phyloP scores from a whole-genome alignment of 257 asterid species.

The Fraxinus quadrangulata region DNA sequence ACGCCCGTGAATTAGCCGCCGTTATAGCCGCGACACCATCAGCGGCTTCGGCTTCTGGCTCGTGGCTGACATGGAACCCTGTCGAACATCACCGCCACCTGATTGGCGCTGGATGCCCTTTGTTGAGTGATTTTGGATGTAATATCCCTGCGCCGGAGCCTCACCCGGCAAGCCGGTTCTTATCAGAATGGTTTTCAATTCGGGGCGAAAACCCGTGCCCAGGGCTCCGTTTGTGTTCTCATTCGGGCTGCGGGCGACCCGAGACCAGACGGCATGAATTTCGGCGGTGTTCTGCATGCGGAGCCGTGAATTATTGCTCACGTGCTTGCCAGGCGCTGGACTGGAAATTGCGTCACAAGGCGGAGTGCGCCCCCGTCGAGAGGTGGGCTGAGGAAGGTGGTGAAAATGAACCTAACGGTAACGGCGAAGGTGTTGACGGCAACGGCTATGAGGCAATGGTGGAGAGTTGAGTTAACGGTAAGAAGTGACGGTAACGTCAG shows the following conservation, averaged over 20 bases:
- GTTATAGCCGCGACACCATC: constrained; percentile 47
- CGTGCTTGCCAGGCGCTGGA: constrained; percentile 37
- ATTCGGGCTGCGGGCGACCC: constrained; percentile 26
- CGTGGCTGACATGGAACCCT: constrained; percentile 43
- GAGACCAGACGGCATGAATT: constrained; percentile 25
- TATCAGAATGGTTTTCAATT: constrained; percentile 28
- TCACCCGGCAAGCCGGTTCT: constrained; percentile 31
- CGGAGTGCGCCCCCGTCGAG: constrained; percentile 27
- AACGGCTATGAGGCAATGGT: constrained; percentile 1
- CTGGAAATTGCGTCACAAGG: constrained; percentile 35
- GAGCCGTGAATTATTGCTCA: constrained; percentile 32
- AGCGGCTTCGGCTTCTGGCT: constrained; percentile 38
- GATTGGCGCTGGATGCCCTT: constrained; percentile 24
- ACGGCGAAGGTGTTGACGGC: background rate
- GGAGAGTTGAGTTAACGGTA: constrained; percentile 18
- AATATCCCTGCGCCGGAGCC: constrained; percentile 28
- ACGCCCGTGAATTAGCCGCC: constrained; percentile 83
- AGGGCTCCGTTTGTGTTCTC: constrained; percentile 27
- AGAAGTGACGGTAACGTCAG: constrained; percentile 30
- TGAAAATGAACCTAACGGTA: background rate
- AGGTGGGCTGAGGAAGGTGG: constrained; percentile 13
- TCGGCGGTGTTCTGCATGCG: constrained; percentile 28
- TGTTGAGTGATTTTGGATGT: constrained; percentile 33
- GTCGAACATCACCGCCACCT: constrained; percentile 19
- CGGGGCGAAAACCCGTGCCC: background rate